Percentiles rank a stretch among this genome's conserved stretches.
Conservation (phyloP, 768 basidiomycete species). For the Porphyrellus cyaneotinctus region DNA sequence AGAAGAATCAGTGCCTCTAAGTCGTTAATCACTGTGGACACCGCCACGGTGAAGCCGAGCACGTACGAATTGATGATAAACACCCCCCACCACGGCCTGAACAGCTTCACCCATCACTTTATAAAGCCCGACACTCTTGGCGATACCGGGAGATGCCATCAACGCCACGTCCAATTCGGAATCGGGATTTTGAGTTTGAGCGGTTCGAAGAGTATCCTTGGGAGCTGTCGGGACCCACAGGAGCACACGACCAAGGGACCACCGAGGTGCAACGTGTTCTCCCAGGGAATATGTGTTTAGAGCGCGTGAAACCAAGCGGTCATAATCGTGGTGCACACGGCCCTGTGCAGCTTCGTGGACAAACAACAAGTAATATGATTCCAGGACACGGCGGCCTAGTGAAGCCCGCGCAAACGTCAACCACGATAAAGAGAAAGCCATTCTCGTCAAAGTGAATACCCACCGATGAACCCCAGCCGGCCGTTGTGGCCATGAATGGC, state of each 20-base stretch:
- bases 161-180: constrained; percentile 28
- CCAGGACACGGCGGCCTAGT: constrained; percentile 71
- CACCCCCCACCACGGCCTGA: constrained; percentile 69
- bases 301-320: constrained; percentile 51
- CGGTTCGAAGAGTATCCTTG: constrained; percentile 30
- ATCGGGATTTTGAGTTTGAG: constrained; percentile 16
- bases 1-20: constrained; percentile 5
- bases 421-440: not conserved
- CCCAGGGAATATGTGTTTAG: constrained; percentile 71
- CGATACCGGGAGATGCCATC: constrained; percentile 32
- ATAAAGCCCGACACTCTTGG: constrained; percentile 60
- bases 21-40: not conserved
- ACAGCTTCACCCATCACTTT: constrained; percentile 78
- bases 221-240: constrained; percentile 67
- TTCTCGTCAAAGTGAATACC: not conserved
- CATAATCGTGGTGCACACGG: constrained; percentile 49
- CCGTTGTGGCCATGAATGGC: constrained; percentile 68
- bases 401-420: constrained; percentile 1
- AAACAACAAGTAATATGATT: constrained; percentile 72
- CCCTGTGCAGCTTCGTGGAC: constrained; percentile 52
- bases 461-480: constrained; percentile 69
- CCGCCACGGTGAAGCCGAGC: constrained; percentile 20
- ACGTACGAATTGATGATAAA: constrained; percentile 78
- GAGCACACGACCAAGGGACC: constrained; percentile 70
- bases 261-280: constrained; percentile 67